Percentiles rank a stretch among this genome's conserved stretches.
These are phyloP conservation scores for Auriscalpium microsporum DNA, from an alignment of 768 basidiomycete genomes.

Conservation along the genomic window DNA sequence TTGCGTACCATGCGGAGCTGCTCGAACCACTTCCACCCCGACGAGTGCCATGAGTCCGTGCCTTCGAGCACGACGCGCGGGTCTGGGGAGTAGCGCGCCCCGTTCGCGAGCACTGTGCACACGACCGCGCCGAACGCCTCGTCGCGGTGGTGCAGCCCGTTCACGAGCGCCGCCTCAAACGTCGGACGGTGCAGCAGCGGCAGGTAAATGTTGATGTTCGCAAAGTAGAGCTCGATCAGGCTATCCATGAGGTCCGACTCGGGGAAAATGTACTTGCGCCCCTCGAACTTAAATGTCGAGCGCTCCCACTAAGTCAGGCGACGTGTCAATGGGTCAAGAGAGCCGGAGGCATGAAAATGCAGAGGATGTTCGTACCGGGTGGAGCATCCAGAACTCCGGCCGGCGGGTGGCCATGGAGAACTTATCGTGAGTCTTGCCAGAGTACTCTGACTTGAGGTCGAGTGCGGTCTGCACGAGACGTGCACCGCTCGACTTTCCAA, in stretches of 20 bases:
- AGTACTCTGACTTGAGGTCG: constrained; percentile 33
- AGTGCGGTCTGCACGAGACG: constrained; percentile 34
- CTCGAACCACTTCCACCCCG: constrained; percentile 40
- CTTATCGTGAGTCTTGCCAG: constrained; percentile 13
- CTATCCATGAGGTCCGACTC: constrained; percentile 26
- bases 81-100: constrained; percentile 44
- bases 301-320: constrained; percentile 9
- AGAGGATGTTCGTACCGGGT: constrained; percentile 29
- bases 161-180: constrained; percentile 31
- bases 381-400: constrained; percentile 42
- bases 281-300: not conserved
- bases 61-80: constrained; percentile 30
- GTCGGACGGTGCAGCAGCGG: constrained; percentile 42
- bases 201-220: constrained; percentile 29
- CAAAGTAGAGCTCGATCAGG: constrained; percentile 45
- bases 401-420: constrained; percentile 24
- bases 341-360: not conserved
- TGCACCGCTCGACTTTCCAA: constrained; percentile 35
- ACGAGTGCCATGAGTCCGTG: constrained; percentile 23
- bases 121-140: constrained; percentile 36
- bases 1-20: constrained; percentile 58
- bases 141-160: constrained; percentile 32
- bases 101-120: constrained; percentile 45
- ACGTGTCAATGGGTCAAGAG: not conserved
- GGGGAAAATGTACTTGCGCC: constrained; percentile 20